Base-by-base conservation (phyloP, 2,329 filamentous ascomycete genomes). In the Macrophomina phaseolina region DNA sequence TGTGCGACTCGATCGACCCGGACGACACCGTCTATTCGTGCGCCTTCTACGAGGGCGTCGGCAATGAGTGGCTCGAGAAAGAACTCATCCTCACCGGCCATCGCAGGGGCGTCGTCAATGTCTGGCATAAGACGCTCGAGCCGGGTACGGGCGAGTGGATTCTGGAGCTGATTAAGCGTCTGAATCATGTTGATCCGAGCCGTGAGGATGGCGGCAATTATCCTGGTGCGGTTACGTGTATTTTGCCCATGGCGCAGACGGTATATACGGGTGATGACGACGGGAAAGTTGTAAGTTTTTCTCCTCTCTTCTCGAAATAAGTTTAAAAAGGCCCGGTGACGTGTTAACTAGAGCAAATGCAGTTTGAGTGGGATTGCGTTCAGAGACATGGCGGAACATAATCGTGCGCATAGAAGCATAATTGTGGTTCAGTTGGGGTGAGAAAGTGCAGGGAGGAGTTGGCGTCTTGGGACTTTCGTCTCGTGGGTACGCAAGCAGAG, bases 261-360 rank as follows among this genome's bases (percentile, higher is more conserved):
- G 89, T 98, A 9, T 98, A 97, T 79, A 97, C 94, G 0, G 95
- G 94, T 3, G 95, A 98, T 81, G 95, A 98, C 70, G 91, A 93
- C 70, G 95, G 95, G 36, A 86, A 90, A 83, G 94, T 99, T 66
- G 65, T 66, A 62, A 66, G 65, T 66, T 23, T 23, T 23, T 14
- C 23, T 34, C 40, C 38, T 46, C 23, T 28, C 8, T 40, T 7
- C 23, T 23, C 12, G 18, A 38, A 34, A 16, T 51, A 38, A 36
- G 23, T 30, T 53, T n/a, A 18, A 5, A 28, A 40, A 34, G n/a
- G 67, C 67, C 40, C 30, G 5, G 3, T 68, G 28, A 18, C 40
- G 61, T 68, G 51, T 56, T 18, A 34, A 23, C 46, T 23, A 61
- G 18, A 32, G 5, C 16, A 42, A 55, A 40, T 67, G 36, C 72